Evolutionary conservation across 2,329 filamentous ascomycete species (phyloP), one percentile per base, ranked within the genome.

Genomic region (Aspergillus thermomutatus): DNA sequence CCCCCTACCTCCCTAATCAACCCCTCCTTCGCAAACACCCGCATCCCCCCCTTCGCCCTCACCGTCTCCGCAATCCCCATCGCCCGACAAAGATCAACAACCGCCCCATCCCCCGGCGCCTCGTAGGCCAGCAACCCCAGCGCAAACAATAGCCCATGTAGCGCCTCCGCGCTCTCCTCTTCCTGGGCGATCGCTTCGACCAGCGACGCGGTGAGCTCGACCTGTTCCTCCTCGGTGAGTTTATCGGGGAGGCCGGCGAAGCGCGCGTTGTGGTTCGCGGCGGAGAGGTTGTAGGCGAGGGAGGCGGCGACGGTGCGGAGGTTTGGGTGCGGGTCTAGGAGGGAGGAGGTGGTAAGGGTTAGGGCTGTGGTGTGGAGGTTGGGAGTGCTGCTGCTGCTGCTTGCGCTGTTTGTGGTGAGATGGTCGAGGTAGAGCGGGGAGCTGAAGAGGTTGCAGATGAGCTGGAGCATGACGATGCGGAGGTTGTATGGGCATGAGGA

Each of bases 391-490:
- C n/a, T n/a, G 1, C 74, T 72, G 46, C 82, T 76, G 1, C 75
- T 72, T 6, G 89, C 77, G 79, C 59, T 87, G 82, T 2, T 85
- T 80, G 0, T 88, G 17, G 96, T 90, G 1, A 97, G 84, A 14
- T 91, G 87, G 1, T 60, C 46, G 95, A 81, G 4, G 90, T 86
- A 69, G 95, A 96, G 0, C 0, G 85, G 82, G 0, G 87, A 88
- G 0, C 85, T 87, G 76, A 96, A 96, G 45, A 96, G 79, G 67
- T 96, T 97, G 75, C 91, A 95, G 1, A 85, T 82, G 67, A 93
- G 82, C 64, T 97, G 92, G 23, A 96, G 76, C 0, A 91, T 88
- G 2, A 96, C 83, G 2, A 96, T 84, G 11, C 91, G 87, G 1
- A 96, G 81, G 1, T 88, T 87, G 69, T 97, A 97, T 0, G 91